Evolutionary conservation across 1,139 yeast species (phyloP), one percentile per base, ranked within the genome.

Genomic region (Candida buenavistaensis): DNA sequence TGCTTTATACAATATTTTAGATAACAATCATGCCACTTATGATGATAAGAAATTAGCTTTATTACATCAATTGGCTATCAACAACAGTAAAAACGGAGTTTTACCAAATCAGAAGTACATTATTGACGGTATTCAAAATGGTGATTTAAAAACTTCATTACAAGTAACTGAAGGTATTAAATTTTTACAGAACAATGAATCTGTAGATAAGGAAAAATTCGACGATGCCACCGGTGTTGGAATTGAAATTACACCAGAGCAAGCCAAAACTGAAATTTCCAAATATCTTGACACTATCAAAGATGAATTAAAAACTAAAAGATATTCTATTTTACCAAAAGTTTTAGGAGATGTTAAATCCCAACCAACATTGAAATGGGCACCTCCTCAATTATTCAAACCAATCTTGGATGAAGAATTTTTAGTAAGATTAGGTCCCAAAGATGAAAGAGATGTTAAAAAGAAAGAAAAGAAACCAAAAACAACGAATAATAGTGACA

Each of bases 391-490:
- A 33, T 67, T 78, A 38, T 86, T 92, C 66, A 92, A 92, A 63
- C 95, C 96, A 11, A 72, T 78, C 16, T 84, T 92, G 46, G 98
- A 92, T 55, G 80, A 73, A 32, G 78, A 84, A 51, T 68, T 89
- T 15, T 64, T 86, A 44, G 78, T 66, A 30, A 61, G 82, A 17
- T 64, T 89, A 36, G 98, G 98, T 14, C 97, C 98, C 33, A 92
- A 90, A 61, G 98, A 92, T 55, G 98, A 90, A 55, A 80, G 98
- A 44, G 98, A 92, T 57, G 74, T 81, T 37, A 86, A 86, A 65
- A 84, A 86, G 69, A 84, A 86, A 68, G 87, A 82, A 54, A 82
- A 84, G 69, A 80, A 80, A 55, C 71, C 73, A 42, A 52, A 52
- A 38, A 44, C 50, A 24, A 36, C 54, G 6, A 45, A 46, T 21